Base-by-base conservation (phyloP, 768 basidiomycete species). In the Rhizopogon vinicolor region DNA sequence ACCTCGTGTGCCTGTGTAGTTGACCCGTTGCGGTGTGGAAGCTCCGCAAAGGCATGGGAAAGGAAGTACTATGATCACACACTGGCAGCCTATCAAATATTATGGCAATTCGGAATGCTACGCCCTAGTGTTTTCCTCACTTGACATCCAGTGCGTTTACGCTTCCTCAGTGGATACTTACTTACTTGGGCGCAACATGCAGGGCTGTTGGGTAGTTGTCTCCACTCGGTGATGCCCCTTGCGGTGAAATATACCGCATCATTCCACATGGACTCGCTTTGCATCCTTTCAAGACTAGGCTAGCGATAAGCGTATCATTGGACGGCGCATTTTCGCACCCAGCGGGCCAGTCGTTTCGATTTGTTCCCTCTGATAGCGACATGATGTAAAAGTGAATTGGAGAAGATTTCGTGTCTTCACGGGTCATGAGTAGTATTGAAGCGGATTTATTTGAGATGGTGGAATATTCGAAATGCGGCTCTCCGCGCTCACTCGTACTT, bases 1-100 rank as follows among this genome's bases (percentile, higher is more conserved):
- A 22, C 14, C 14, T 49, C 33, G 19, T 49, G 10, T 49, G 48
- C 35, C 46, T 48, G 10, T 14, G 46, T 22, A 35, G 14, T 49
- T 49, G 19, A 25, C 14, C 35, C 48, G 22, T 13, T 35, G 35
- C 9, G 48, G 22, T 49, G 48, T 49, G 48, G 19, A 49, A 49
- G 48, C 48, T 49, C 48, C 48, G 37, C 33, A 37, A 49, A 37
- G 33, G 48, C 46, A 49, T 39, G 48, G 33, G 48, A 49, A 49
- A 49, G 48, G 35, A 49, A 37, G 35, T 25, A 8, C 8, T 33
- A 25, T 22, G 35, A 49, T 14, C 33, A 35, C 35, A 37, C 19
- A 49, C 3, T 33, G 35, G 7, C 7, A 37, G 46, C 29, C 33
- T 48, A 19, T 13, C 13, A 48, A 48, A 35, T 14, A 37, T 37